phyloP scores from a whole-genome alignment of 2,329 filamentous ascomycete genomes.

The Ascosphaera aggregata region DNA sequence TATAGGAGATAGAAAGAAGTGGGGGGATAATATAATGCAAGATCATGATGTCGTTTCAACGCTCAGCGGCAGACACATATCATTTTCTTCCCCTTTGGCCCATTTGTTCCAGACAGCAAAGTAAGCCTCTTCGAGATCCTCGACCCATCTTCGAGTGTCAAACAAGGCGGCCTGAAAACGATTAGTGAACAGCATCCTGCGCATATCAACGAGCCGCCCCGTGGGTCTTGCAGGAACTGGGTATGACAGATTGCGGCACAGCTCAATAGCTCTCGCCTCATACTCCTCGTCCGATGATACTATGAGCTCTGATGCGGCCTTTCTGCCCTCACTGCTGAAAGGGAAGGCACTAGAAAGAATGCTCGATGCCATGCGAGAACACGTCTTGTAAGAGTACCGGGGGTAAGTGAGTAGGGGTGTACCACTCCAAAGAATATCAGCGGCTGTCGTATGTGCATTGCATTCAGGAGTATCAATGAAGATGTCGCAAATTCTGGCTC shows the following conservation, averaged over 20 bases:
- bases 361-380: constrained; percentile 88
- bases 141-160: constrained; percentile 76
- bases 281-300: constrained; percentile 60
- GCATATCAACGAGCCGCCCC: constrained; percentile 56
- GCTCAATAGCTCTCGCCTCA: constrained; percentile 47
- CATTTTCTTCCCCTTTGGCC: constrained; percentile 68
- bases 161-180: constrained; percentile 78
- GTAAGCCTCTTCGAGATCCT: constrained; percentile 72
- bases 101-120: constrained; percentile 71
- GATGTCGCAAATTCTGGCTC: constrained; percentile 76
- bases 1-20: not conserved
- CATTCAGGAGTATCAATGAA: constrained; percentile 96
- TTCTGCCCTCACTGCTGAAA: constrained; percentile 38
- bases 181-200: constrained; percentile 58
- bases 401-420: constrained; percentile 80
- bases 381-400: constrained; percentile 95
- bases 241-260: constrained; percentile 44
- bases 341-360: constrained; percentile 81
- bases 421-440: constrained; percentile 88
- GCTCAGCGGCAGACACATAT: constrained; percentile 47
- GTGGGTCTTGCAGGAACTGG: constrained; percentile 14
- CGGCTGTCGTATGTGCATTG: constrained; percentile 93
- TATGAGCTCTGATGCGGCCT: constrained; percentile 52
- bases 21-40: no score
- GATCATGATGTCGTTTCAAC: not conserved